Conservation (phyloP, 768 basidiomycete species). For the Panus rudis region DNA sequence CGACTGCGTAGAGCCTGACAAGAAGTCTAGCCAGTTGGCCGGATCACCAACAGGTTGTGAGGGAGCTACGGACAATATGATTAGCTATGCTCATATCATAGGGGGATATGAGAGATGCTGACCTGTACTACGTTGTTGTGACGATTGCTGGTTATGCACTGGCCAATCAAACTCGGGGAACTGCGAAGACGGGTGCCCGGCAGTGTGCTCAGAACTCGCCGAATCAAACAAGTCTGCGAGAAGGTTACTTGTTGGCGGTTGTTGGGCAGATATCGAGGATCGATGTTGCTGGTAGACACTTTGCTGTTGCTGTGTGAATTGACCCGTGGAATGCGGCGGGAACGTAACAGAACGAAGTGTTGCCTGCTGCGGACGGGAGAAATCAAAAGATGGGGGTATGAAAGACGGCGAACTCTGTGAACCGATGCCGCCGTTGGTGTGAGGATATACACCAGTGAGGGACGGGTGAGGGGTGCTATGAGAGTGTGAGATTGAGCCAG, state of each 20-base stretch:
- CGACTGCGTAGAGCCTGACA: neutral
- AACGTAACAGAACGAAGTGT: slow-evolving; percentile 11
- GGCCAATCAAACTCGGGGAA: slow-evolving; percentile 21
- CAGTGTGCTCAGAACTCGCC: slow-evolving; percentile 10
- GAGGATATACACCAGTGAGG: slow-evolving; percentile 7
- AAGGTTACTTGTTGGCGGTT: slow-evolving; percentile 13
- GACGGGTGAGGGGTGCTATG: slow-evolving; percentile 12
- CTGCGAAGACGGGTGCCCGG: slow-evolving; percentile 5
- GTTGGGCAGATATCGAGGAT: slow-evolving; percentile 5
- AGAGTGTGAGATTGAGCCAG: slow-evolving; percentile 13
- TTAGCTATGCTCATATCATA: too few species aligned
- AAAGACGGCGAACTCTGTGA: slow-evolving; percentile 6
- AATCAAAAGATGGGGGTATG: slow-evolving; percentile 12
- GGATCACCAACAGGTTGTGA: neutral
- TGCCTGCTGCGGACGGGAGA: slow-evolving; percentile 4
- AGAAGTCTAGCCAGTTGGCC: neutral
- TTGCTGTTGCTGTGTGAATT: slow-evolving; percentile 7
- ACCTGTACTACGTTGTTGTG: neutral
- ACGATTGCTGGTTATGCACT: slow-evolving; percentile 2
- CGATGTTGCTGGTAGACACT: slow-evolving; percentile 4
- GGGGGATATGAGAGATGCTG: too few species aligned
- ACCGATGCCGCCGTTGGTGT: neutral
- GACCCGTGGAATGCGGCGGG: slow-evolving; percentile 6
- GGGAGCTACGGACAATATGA: too few species aligned
- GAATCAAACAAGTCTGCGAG: slow-evolving; percentile 18